phyloP scores from a whole-genome alignment of 2,329 filamentous ascomycete genomes.

The Nigrospora osmanthi region DNA sequence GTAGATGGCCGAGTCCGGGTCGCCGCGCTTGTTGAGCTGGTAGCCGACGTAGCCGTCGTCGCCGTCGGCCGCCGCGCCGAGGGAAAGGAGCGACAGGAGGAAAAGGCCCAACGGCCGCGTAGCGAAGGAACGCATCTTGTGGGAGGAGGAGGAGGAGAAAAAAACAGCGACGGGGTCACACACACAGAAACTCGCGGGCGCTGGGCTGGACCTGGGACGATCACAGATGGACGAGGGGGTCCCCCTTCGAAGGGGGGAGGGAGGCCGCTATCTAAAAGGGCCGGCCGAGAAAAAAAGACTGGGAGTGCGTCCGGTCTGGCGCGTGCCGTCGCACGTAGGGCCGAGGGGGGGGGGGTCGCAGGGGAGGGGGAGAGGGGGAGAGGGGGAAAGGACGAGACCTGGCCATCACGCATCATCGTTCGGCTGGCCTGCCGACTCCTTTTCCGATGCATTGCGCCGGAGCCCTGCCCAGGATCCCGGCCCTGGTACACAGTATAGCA shows the following conservation, averaged over 20 bases:
- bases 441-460: too few species aligned
- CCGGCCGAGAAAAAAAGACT: not conserved
- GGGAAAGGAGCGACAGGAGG: constrained; percentile 16
- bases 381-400: too few species aligned
- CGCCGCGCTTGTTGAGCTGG: constrained; percentile 39
- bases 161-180: constrained; percentile 8
- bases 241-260: not conserved
- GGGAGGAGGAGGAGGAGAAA: too few species aligned
- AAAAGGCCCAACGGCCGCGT: constrained; percentile 16
- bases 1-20: constrained; percentile 42
- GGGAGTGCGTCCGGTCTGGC: not conserved
- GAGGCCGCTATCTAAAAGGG: constrained; percentile 6
- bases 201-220: not conserved
- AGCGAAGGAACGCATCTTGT: constrained; percentile 14
- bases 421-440: too few species aligned
- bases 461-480: too few species aligned
- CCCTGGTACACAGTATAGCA: too few species aligned
- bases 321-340: too few species aligned
- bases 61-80: constrained; percentile 9
- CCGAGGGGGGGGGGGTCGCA: too few species aligned
- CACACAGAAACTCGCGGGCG: constrained; percentile 12
- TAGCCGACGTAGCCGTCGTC: constrained; percentile 48
- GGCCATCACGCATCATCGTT: too few species aligned
- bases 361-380: too few species aligned
- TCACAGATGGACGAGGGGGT: not conserved